Base-by-base conservation (phyloP, 2,329 filamentous ascomycete species). In the Neurospora crassa region DNA sequence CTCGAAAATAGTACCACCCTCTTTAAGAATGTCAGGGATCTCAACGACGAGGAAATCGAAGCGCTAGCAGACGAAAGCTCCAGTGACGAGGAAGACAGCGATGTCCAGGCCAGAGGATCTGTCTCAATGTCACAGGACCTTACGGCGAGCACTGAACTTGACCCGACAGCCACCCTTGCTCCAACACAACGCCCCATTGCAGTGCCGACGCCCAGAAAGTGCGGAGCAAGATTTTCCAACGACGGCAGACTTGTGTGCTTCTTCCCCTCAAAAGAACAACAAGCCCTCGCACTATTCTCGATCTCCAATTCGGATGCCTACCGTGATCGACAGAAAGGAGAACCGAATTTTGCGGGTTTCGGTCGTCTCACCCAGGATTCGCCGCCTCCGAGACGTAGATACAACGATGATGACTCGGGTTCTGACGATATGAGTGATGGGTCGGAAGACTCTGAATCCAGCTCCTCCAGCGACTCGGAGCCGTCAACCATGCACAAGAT, bases 41-140 rank as follows among this genome's bases (percentile, higher is more conserved):
- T 89, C 8, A 63, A 63, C 29, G 88, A 88, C 70, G 85, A 88
- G 76, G 84, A 85, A 67, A 77, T 87, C 6, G 87, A 86, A 72
- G 87, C 82, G 3, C 79, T 89, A 43, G 86, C 83, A 40, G 91
- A 92, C 71, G 93, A 96, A 74, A 95, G 92, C 75, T 97, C 93
- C 3, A 96, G 92, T 76, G 91, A 93, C 73, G 91, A 93, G 72
- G 92, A 94, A 74, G 92, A 94, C 29, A 83, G 83, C 67, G 83
- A 85, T 34, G 85, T 87, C 12, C 83, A 84, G 0, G 78, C 84
- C 2, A 85, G 85, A 3, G 85, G 84, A 20, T 87, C 85, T 10
- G 85, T 84, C 14, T 85, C 86, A 70, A 87, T 90, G 86, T 90
- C 88, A 7, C 88, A 89, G 74, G 88, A 90, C 74, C 81, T 90